These are phyloP conservation scores for Chaetomiaceae sp. DNA, from an alignment of 2,329 filamentous ascomycete species.

Conservation along the genomic window DNA sequence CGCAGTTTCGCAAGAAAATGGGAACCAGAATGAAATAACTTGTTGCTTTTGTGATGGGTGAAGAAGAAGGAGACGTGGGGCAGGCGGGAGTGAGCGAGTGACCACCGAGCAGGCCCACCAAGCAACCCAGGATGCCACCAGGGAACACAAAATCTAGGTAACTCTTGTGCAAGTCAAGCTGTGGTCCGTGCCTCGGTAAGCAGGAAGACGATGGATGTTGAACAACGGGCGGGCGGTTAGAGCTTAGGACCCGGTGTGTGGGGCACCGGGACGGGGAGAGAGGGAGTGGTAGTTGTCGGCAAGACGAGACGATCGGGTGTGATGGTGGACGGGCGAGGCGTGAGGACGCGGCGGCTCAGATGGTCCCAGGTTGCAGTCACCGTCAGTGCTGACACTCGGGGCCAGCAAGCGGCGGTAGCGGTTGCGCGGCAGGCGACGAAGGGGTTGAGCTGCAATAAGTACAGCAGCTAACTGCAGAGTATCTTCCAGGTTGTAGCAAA, in stretches of 20 bases:
- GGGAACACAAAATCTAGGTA: conserved; percentile 24
- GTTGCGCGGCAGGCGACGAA: conserved; percentile 13
- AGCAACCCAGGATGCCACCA: conserved; percentile 22
- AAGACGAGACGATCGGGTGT: conserved; percentile 22
- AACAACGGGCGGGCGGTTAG: conserved; percentile 32
- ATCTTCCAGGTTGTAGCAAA: no score
- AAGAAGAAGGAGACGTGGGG: conserved; percentile 16
- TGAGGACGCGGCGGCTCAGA: conserved; percentile 14
- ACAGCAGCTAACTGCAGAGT: no score
- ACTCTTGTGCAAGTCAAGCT: conserved; percentile 25
- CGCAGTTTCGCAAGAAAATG: conserved; percentile 23
- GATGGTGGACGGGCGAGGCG: conserved; percentile 9
- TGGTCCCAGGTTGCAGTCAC: conserved; percentile 16
- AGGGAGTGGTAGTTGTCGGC: conserved; percentile 16
- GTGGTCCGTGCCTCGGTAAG: conserved; percentile 37
- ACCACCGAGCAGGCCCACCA: conserved; percentile 27
- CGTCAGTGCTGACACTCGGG: conserved; percentile 11
- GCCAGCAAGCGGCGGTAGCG: conserved; percentile 12
- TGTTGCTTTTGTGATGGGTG: conserved; percentile 22
- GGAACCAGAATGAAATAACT: conserved; percentile 17
- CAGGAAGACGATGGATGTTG: conserved; percentile 24
- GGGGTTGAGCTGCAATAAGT: neutral
- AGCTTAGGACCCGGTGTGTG: conserved; percentile 31
- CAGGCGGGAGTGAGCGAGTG: conserved; percentile 20
- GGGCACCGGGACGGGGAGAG: conserved; percentile 18